A percentile compares a stretch with the other conserved stretches of the same genome.
Conservation (phyloP, 192 early-diverging fungal genomes). For the Backusella mclennaniae region DNA sequence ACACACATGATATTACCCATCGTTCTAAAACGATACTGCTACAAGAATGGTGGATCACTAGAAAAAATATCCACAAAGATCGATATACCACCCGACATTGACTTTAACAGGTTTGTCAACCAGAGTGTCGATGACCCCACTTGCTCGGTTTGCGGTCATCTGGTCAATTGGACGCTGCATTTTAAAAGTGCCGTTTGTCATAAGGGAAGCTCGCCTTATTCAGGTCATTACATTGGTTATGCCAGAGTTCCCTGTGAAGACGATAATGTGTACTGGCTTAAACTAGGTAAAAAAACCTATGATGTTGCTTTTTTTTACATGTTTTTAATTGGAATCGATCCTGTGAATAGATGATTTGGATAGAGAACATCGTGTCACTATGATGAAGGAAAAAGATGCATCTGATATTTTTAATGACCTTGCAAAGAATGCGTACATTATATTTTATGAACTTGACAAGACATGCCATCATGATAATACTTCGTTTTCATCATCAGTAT, state of each 20-base stretch:
- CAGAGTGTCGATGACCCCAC: slow-evolving; percentile 33
- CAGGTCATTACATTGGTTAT: slow-evolving; percentile 40
- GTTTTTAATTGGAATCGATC: neutral
- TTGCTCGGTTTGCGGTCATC: slow-evolving; percentile 23
- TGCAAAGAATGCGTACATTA: slow-evolving; percentile 54
- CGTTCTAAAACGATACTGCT: slow-evolving; percentile 66
- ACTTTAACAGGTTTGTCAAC: slow-evolving; percentile 50
- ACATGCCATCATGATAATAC: slow-evolving; percentile 20
- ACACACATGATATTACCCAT: slow-evolving; percentile 63
- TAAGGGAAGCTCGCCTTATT: slow-evolving; percentile 21
- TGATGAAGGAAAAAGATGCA: slow-evolving; percentile 32
- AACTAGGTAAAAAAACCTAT: slow-evolving; percentile 17
- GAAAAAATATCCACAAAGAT: slow-evolving; percentile 49
- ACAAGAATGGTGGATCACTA: slow-evolving; percentile 36
- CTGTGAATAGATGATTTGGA: slow-evolving; percentile 60
- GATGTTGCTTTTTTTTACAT: neutral
- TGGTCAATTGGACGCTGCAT: slow-evolving; percentile 20
- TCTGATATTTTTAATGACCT: slow-evolving; percentile 46
- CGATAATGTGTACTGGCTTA: slow-evolving; percentile 41
- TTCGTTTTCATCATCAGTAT: neutral
- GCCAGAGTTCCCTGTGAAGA: slow-evolving; percentile 6
- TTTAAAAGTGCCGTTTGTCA: slow-evolving; percentile 31
- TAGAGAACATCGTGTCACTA: slow-evolving; percentile 39
- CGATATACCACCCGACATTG: slow-evolving; percentile 48
- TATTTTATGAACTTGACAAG: slow-evolving; percentile 64